Evolutionary conservation across 2,329 filamentous ascomycete species (phyloP), one percentile per base, ranked within the genome.

Genomic region (Calonectria hongkongensis): DNA sequence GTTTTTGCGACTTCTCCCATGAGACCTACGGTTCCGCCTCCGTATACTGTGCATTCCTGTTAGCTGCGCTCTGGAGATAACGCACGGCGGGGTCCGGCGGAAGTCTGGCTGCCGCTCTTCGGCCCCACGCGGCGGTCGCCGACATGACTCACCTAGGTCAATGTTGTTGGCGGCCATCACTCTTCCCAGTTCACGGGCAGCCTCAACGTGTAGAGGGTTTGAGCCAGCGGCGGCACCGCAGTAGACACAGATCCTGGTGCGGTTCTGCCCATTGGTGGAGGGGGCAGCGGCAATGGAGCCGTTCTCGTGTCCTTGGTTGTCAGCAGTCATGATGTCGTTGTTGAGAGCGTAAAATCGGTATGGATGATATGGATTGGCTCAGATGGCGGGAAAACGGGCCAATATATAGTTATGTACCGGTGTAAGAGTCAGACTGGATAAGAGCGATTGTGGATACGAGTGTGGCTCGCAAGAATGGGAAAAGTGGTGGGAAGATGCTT

Each of bases 1-100:
- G 95, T 96, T 79, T 93, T 93, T 56, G 97, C 95, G 13, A 98
- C 85, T 82, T 98, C 95, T 81, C 97, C 97, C 97, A 99, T 99
- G 56, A 99, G 90, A 12, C 97, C 97, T 45, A 95, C 92, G 2
- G 96, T 98, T 81, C 97, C 97, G 78, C 97, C 97, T 78, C 97
- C 97, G 84, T 98, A 99, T 76, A 98, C 95, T 91, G 56, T 65
- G 13, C 6, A 30, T 30, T 15, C 21, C 18, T 36, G 66, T 72
- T 25, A 72, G 70, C 36, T 43, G 16, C 25, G 12, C 30, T 16
- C 28, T 51, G 21, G 41, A 15, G 8, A 15, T 45, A 2, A 25
- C 25, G 25, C 28, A 30, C 66, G 43, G 60, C 43, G 28, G 36
- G 33, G 28, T 60, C 60, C 66, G 51, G 58, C 43, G 41, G 45